These are phyloP conservation scores for Hypoxylon sp. DNA, from an alignment of 2,329 filamentous ascomycete genomes.

Conservation along the genomic window DNA sequence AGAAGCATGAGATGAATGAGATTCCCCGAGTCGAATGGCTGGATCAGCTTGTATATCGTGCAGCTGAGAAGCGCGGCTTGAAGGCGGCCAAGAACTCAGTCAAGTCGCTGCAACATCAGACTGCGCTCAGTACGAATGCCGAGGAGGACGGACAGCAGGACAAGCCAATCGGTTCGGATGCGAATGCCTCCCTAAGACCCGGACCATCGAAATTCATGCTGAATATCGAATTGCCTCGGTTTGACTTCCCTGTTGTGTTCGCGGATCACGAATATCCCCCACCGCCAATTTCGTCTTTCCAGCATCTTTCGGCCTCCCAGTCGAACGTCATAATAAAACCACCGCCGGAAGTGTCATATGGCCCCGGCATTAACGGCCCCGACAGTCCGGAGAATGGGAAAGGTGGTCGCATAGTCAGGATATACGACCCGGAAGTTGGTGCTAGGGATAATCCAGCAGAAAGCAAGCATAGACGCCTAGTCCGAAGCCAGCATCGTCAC, in stretches of 20 bases:
- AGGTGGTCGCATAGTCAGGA: conserved; percentile 76
- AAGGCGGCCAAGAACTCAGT: conserved; percentile 73
- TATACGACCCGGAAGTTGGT: conserved; percentile 94
- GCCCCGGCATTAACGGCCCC: conserved; percentile 84
- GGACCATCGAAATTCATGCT: conserved; percentile 76
- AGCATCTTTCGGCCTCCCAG: conserved; percentile 71
- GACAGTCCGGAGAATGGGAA: conserved; percentile 62
- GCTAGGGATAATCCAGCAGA: conserved; percentile 93
- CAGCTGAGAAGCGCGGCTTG: conserved; percentile 81
- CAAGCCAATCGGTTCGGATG: conserved; percentile 47
- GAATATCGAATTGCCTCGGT: conserved; percentile 91
- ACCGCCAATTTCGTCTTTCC: conserved; percentile 82
- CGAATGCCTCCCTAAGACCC: conserved; percentile 60
- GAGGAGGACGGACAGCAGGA: conserved; percentile 53
- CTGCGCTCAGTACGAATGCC: conserved; percentile 49
- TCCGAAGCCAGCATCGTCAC: conserved; percentile 89
- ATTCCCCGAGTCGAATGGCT: conserved; percentile 95
- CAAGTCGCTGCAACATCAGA: conserved; percentile 66
- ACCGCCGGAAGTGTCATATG: conserved; percentile 88
- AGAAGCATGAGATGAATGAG: conserved; percentile 98
- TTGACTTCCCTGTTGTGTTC: conserved; percentile 96
- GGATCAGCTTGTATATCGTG: conserved; percentile 92
- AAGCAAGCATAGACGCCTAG: conserved; percentile 90
- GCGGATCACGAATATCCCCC: conserved; percentile 92
- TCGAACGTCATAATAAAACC: conserved; percentile 80